A percentile compares a stretch with the other conserved stretches of the same genome.
Evolutionary conservation across 176 grass and related monocot genomes (phyloP).

Genomic region (Avena eriantha): DNA sequence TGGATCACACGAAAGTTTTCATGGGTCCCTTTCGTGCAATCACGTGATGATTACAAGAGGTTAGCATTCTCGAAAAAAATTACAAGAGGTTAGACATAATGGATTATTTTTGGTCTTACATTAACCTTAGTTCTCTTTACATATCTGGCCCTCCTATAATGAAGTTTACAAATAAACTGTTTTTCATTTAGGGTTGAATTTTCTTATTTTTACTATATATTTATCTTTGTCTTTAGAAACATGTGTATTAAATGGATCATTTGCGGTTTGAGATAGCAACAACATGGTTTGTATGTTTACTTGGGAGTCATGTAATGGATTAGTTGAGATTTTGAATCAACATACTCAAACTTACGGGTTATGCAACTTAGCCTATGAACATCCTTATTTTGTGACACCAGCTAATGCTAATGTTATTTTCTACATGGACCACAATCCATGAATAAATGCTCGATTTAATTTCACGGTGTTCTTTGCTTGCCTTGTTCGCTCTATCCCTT

Average conservation of each 20-base stretch:
- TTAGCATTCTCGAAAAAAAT: background rate
- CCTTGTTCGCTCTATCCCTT: background rate
- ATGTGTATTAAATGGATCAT: background rate
- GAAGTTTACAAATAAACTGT: accelerated
- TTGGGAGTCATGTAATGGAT: background rate
- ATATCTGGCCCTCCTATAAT: background rate
- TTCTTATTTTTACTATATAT: background rate
- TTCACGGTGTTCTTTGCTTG: background rate
- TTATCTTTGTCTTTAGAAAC: background rate
- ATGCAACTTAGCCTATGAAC: background rate
- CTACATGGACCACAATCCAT: background rate
- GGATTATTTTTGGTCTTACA: background rate
- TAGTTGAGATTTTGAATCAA: background rate
- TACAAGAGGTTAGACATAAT: background rate
- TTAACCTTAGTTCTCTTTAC: background rate
- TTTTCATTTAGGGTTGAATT: background rate
- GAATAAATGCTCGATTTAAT: background rate
- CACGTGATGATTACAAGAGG: background rate
- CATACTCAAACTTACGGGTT: background rate
- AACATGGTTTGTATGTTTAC: background rate
- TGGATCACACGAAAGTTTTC: background rate
- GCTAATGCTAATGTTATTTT: background rate
- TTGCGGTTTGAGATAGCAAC: background rate
- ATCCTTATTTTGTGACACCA: background rate
- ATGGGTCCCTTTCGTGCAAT: background rate